phyloP scores from a whole-genome alignment of 768 basidiomycete genomes.

The Gymnopilus dilepis region DNA sequence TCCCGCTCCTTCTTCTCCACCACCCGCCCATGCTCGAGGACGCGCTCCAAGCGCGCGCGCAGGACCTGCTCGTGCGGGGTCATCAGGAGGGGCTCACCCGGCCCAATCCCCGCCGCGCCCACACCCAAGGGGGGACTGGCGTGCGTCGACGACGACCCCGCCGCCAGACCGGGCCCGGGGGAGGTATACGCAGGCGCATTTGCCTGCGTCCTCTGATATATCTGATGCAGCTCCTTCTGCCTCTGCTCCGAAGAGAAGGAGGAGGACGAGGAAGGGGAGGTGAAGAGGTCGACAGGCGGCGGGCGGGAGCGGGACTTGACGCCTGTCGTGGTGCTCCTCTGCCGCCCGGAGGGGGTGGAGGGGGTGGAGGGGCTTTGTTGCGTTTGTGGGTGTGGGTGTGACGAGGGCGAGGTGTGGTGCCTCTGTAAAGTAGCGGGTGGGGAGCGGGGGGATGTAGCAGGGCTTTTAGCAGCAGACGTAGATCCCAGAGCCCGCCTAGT shows the following conservation, averaged over 20 bases:
- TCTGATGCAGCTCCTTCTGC: neutral
- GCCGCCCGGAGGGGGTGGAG: neutral
- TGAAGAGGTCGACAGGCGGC: constrained; percentile 8
- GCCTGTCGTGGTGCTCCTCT: neutral
- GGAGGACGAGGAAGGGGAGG: neutral
- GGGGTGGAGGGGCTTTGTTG: neutral
- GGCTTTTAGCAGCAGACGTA: neutral
- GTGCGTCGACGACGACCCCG: too few relatives aligned
- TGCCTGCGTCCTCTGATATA: neutral
- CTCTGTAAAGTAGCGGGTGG: constrained; percentile 4
- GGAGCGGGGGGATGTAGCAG: neutral
- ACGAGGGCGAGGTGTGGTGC: constrained; percentile 9
- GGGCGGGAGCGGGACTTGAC: neutral
- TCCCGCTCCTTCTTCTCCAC: constrained; percentile 18
- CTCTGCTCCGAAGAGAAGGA: neutral
- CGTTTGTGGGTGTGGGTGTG: neutral
- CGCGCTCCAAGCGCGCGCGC: constrained; percentile 56
- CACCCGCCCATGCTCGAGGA: constrained; percentile 36
- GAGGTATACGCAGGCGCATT: neutral
- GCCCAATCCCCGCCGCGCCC: neutral
- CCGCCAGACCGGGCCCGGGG: neutral
- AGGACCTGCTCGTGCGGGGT: constrained; percentile 62
- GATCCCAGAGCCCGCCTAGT: neutral
- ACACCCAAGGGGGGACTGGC: too few relatives aligned
- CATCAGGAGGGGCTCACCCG: constrained; percentile 26